Evolutionary conservation across 768 basidiomycete species (phyloP).

Genomic region (Suillus variegatus): DNA sequence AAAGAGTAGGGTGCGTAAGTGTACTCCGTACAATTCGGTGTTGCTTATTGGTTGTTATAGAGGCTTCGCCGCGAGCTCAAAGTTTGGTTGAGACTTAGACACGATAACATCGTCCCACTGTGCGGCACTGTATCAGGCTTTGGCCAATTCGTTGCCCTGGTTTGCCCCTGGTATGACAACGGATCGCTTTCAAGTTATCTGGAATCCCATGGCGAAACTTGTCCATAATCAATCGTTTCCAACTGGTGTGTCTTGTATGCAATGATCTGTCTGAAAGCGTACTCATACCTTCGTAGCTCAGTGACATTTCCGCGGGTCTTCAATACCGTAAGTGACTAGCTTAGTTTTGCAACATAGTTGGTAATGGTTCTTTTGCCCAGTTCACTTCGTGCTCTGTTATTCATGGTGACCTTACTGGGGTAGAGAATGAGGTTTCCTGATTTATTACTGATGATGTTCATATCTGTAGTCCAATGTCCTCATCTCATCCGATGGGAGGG

Average conservation of each 20-base stretch:
- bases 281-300: constrained; percentile 17
- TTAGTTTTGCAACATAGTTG: neutral
- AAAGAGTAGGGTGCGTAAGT: constrained; percentile 13
- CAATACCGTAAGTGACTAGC: constrained; percentile 24
- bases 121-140: constrained; percentile 24
- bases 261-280: too few species aligned
- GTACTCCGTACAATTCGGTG: neutral
- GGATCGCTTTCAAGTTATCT: constrained; percentile 25
- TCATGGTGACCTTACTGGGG: constrained; percentile 23
- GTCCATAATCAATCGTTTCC: constrained; percentile 13
- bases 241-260: constrained; percentile 14
- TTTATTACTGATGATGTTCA: neutral
- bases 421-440: neutral
- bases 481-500: constrained; percentile 34
- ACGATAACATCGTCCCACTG: constrained; percentile 26
- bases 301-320: constrained; percentile 27
- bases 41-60: constrained; percentile 10
- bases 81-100: constrained; percentile 25
- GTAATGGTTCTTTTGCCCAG: constrained; percentile 2
- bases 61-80: constrained; percentile 24
- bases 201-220: constrained; percentile 10
- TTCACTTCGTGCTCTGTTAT: constrained; percentile 21
- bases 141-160: constrained; percentile 28
- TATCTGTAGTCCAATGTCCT: constrained; percentile 42
- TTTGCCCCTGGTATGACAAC: constrained; percentile 29